Percentiles rank a stretch among this genome's conserved stretches.
Conservation (phyloP, 495 filamentous ascomycete species). For the Stereocaulon alpinum region DNA sequence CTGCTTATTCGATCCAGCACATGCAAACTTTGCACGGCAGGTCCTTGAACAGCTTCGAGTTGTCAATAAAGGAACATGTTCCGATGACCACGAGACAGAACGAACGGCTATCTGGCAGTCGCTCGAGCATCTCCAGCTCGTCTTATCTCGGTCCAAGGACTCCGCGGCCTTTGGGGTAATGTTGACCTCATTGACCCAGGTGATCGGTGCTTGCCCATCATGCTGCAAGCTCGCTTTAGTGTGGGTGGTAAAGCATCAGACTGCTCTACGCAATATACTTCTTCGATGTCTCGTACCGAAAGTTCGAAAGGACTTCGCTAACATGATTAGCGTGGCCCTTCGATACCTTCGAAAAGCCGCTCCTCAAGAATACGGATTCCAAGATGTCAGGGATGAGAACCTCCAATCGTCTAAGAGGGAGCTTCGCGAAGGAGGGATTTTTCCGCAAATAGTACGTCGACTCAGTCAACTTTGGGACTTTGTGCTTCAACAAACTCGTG, state of each 20-base stretch:
- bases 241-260: conserved; percentile 49
- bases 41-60: conserved; percentile 42
- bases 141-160: conserved; percentile 67
- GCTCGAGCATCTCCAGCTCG: conserved; percentile 66
- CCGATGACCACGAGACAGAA: conserved; percentile 45
- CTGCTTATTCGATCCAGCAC: conserved; percentile 67
- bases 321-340: conserved; percentile 46
- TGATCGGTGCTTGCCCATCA: conserved; percentile 42
- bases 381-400: conserved; percentile 26
- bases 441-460: conserved; percentile 46
- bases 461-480: conserved; percentile 43
- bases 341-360: conserved; percentile 36
- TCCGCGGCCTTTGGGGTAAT: conserved; percentile 50
- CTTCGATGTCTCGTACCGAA: conserved; percentile 50
- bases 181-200: conserved; percentile 40
- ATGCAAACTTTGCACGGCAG: conserved; percentile 55
- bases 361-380: conserved; percentile 33
- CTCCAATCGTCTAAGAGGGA: conserved; percentile 13
- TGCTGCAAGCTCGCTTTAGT: conserved; percentile 51
- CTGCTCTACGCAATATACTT: conserved; percentile 54
- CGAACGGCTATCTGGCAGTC: conserved; percentile 52
- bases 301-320: conserved; percentile 49
- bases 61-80: conserved; percentile 35
- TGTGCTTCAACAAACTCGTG: conserved; percentile 46
- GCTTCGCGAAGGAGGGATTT: conserved; percentile 21